Conservation (phyloP, 2,329 filamentous ascomycete species). For the Colletotrichum eremochloae region DNA sequence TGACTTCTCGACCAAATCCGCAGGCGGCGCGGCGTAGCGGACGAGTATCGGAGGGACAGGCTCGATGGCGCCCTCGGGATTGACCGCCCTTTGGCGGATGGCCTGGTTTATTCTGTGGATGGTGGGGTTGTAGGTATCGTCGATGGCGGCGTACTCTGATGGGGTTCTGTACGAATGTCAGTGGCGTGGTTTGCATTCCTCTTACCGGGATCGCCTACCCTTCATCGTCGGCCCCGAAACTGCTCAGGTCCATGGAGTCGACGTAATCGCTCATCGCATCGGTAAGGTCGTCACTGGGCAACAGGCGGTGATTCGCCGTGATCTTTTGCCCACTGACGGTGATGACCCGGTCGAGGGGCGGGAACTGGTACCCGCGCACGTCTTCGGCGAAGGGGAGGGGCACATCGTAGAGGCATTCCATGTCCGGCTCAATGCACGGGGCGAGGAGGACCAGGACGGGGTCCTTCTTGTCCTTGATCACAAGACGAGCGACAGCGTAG, state of each 20-base stretch:
- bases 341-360: constrained; percentile 87
- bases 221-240: constrained; percentile 78
- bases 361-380: constrained; percentile 89
- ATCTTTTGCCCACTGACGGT: constrained; percentile 87
- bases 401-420: constrained; percentile 90
- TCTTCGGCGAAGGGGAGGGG: constrained; percentile 96
- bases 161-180: constrained; percentile 52
- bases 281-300: constrained; percentile 81
- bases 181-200: neutral
- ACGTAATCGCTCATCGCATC: constrained; percentile 92
- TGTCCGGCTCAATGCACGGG: constrained; percentile 81
- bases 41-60: constrained; percentile 74
- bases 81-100: constrained; percentile 83
- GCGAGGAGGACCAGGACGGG: constrained; percentile 83
- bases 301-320: constrained; percentile 80
- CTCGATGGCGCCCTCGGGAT: constrained; percentile 75
- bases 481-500: constrained; percentile 88
- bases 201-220: constrained; percentile 66
- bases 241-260: constrained; percentile 89
- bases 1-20: constrained; percentile 72
- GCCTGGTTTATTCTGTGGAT: constrained; percentile 93
- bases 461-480: constrained; percentile 84
- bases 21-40: constrained; percentile 80
- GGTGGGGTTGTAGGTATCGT: constrained; percentile 86
- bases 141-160: constrained; percentile 79